Percentiles rank a stretch among this genome's conserved stretches.
Evolutionary conservation across 139 green algal genomes (phyloP).

Genomic region (Limnomonas spitsbergensis): DNA sequence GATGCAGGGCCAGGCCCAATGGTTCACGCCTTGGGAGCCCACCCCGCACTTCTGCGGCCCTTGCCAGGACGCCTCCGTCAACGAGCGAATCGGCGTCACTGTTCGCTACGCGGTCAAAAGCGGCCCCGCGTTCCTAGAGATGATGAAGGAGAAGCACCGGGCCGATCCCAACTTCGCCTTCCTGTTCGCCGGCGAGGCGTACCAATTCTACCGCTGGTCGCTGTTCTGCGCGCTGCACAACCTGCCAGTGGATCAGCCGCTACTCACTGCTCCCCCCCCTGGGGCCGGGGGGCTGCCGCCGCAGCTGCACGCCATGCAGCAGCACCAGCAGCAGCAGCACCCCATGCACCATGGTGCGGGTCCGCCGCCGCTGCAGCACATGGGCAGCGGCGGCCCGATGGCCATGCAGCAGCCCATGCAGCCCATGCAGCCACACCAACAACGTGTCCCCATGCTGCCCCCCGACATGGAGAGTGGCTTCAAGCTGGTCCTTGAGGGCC

Average conservation of each 20-base stretch:
- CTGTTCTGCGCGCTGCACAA: constrained; percentile 26
- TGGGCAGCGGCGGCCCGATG: no score
- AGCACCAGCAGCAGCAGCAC: no score
- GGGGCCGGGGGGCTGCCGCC: constrained; percentile 5
- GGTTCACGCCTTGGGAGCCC: constrained; percentile 9
- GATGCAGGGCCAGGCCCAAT: background rate
- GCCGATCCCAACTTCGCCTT: constrained; percentile 53
- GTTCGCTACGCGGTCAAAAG: constrained; percentile 5
- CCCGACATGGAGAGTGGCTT: constrained; percentile 15
- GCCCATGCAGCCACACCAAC: no score
- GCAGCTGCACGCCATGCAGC: no score
- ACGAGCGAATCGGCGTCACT: background rate
- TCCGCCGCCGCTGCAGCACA: no score
- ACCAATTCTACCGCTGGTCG: constrained; percentile 43
- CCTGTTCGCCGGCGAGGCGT: constrained; percentile 30
- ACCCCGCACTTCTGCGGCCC: background rate
- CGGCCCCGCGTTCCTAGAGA: constrained; percentile 47
- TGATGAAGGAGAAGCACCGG: constrained; percentile 50
- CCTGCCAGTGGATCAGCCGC: background rate
- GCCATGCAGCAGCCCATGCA: no score
- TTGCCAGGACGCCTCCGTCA: background rate
- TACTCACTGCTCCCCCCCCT: background rate
- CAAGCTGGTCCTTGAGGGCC: constrained; percentile 3
- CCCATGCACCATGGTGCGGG: no score
- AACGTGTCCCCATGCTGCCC: background rate